A percentile compares a stretch with the other conserved stretches of the same genome.
phyloP scores from a whole-genome alignment of 257 asterid genomes.

The Thymus mandschuricus region DNA sequence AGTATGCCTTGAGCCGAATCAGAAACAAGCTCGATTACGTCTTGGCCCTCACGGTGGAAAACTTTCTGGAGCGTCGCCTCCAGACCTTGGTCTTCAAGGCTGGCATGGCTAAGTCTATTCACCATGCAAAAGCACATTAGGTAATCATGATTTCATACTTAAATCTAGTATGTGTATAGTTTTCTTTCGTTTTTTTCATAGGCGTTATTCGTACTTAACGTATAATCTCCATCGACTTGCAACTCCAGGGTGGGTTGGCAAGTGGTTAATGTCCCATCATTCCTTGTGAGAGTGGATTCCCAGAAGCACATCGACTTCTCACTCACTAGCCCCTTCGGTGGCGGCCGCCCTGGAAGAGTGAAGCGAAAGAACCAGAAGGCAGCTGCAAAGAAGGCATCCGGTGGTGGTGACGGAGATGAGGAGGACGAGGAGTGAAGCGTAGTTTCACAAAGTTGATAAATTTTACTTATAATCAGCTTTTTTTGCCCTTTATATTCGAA shows the following conservation, averaged over 20 bases:
- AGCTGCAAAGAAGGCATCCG: constrained; percentile 62
- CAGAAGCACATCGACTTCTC: constrained; percentile 66
- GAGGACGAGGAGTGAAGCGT: constrained; percentile 55
- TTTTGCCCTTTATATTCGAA: no score
- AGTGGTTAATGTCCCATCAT: constrained; percentile 58
- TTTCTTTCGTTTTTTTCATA: no score
- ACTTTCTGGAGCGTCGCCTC: constrained; percentile 87
- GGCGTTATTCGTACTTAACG: no score
- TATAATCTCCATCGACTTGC: no score
- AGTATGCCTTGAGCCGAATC: constrained; percentile 82
- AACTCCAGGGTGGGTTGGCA: constrained; percentile 54
- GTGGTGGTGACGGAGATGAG: constrained; percentile 62
- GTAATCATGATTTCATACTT: no score
- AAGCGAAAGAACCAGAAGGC: constrained; percentile 61
- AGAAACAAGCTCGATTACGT: constrained; percentile 92
- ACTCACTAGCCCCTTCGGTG: constrained; percentile 33
- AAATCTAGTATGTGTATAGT: no score
- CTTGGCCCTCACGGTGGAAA: constrained; percentile 81
- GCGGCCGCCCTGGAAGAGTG: constrained; percentile 55
- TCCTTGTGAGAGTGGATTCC: constrained; percentile 59
- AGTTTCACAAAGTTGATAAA: neutral
- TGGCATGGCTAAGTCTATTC: constrained; percentile 88
- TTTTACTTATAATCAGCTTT: neutral
- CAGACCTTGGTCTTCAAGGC: constrained; percentile 89
- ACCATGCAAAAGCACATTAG: constrained; percentile 81